These are phyloP conservation scores for Talaromyces sp. DNA, from an alignment of 2,329 filamentous ascomycete genomes.

Conservation along the genomic window DNA sequence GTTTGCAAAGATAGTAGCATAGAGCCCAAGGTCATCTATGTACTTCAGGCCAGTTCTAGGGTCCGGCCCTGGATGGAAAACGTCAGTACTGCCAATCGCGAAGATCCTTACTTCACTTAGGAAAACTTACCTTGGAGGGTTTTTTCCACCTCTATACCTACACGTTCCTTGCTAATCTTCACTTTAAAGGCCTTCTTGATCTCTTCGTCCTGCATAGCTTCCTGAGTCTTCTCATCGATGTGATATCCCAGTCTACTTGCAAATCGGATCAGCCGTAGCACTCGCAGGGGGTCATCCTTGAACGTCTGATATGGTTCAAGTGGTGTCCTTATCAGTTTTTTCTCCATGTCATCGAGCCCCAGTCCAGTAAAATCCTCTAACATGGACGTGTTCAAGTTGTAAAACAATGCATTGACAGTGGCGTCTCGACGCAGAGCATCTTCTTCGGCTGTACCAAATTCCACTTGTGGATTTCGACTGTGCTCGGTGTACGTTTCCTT, in stretches of 20 bases:
- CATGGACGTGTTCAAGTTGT: conserved; percentile 75
- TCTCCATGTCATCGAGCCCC: conserved; percentile 72
- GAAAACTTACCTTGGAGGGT: conserved; percentile 68
- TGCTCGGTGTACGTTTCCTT: conserved; percentile 90
- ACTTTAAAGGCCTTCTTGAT: conserved; percentile 75
- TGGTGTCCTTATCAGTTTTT: conserved; percentile 76
- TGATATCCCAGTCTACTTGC: conserved; percentile 77
- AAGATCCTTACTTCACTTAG: neutral
- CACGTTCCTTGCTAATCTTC: conserved; percentile 90
- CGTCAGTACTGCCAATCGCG: neutral
- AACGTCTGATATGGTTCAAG: conserved; percentile 89
- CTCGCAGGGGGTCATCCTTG: conserved; percentile 85
- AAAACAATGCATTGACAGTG: conserved; percentile 93
- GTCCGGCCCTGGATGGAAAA: conserved; percentile 35
- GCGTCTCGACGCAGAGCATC: conserved; percentile 88
- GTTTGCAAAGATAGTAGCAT: conserved; percentile 44
- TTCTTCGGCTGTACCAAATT: conserved; percentile 88
- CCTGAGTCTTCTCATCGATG: conserved; percentile 68
- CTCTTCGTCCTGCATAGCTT: conserved; percentile 73
- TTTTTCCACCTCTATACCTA: conserved; percentile 86
- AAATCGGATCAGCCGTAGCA: conserved; percentile 84
- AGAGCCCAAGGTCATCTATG: conserved; percentile 41
- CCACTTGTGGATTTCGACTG: conserved; percentile 85
- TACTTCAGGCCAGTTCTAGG: conserved; percentile 39
- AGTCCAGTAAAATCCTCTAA: conserved; percentile 81